phyloP scores from a whole-genome alignment of 208 protist genomes.

The Trichomonas gallinae region DNA sequence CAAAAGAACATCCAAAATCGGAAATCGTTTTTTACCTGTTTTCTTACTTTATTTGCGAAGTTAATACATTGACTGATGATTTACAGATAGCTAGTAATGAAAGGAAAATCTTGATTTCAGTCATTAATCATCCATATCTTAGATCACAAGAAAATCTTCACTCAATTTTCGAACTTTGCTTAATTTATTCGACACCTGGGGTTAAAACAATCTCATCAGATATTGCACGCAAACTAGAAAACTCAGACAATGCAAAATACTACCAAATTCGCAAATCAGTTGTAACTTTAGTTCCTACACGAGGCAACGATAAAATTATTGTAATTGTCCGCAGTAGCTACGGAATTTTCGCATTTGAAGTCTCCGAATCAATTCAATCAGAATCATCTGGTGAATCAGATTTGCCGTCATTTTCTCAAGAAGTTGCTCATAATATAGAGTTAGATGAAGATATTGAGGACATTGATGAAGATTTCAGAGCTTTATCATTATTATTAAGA shows the following conservation, averaged over 20 bases:
- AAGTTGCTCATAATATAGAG: no score
- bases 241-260: not conserved
- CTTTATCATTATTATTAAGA: not conserved
- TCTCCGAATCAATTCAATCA: not conserved
- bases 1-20: not conserved
- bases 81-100: not conserved
- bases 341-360: not conserved
- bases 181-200: not conserved
- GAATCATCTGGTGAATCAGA: not conserved
- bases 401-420: not conserved
- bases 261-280: not conserved
- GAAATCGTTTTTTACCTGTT: not conserved
- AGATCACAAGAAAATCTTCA: not conserved
- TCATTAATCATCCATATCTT: not conserved
- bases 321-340: not conserved
- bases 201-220: not conserved
- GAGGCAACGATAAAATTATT: not conserved
- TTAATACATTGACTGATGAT: not conserved
- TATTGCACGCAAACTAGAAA: not conserved
- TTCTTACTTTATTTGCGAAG: not conserved
- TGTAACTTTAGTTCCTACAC: not conserved
- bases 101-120: not conserved
- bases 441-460: not conserved
- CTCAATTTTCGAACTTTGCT: not conserved
- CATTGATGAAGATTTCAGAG: not conserved